Evolutionary conservation across 176 grass and related monocot genomes (phyloP).

Genomic region (Zea mays): Zm-B73-REFERENCE-NAM-5.0 NC_050102.1:183233001-183233500

Average conservation of each 20-base stretch:
- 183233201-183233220: neutral
- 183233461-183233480: neutral
- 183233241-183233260: neutral
- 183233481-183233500: constrained; percentile 29
- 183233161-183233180: constrained; percentile 12
- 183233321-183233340: constrained; percentile 1
- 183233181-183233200: neutral
- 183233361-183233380: constrained; percentile 1
- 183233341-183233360: neutral
- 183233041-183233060: neutral
- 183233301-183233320: neutral
- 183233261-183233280: constrained; percentile 24
- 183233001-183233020: too few species aligned
- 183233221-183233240: neutral
- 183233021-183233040: too few species aligned
- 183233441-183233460: constrained; percentile 39
- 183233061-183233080: neutral
- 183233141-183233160: constrained; percentile 12
- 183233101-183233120: neutral
- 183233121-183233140: neutral
- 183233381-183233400: constrained; percentile 13
- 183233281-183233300: neutral
- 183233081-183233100: neutral
- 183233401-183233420: neutral
- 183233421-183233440: neutral